Percentiles rank a stretch among this genome's conserved stretches.
phyloP scores from a whole-genome alignment of 2,329 filamentous ascomycete species.

The Teratosphaeria gauchensis region DNA sequence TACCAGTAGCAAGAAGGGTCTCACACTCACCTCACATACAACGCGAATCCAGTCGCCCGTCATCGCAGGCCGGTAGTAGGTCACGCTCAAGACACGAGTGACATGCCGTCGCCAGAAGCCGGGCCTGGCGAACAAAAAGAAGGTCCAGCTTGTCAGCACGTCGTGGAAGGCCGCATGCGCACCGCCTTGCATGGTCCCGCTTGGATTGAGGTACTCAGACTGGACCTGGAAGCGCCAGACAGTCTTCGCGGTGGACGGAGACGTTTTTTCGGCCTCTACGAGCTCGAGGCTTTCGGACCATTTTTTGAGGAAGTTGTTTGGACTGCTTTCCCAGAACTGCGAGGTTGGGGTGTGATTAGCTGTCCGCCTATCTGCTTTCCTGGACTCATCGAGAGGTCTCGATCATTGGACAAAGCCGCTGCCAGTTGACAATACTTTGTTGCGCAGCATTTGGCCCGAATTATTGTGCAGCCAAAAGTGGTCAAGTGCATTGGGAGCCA shows the following conservation, averaged over 20 bases:
- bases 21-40: slow-evolving; percentile 28
- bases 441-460: too few species aligned
- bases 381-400: too few species aligned
- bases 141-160: slow-evolving; percentile 11
- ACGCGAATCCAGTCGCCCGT: slow-evolving; percentile 31
- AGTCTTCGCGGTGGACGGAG: slow-evolving; percentile 7
- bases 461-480: neutral
- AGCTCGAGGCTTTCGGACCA: slow-evolving; percentile 12
- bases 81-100: slow-evolving; percentile 32
- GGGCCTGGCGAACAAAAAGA: slow-evolving; percentile 11
- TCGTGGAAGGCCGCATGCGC: slow-evolving; percentile 15
- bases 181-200: slow-evolving; percentile 15
- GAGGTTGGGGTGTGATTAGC: neutral
- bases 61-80: slow-evolving; percentile 34
- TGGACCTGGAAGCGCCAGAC: slow-evolving; percentile 16
- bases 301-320: slow-evolving; percentile 9
- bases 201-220: slow-evolving; percentile 16
- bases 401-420: too few species aligned
- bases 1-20: too few species aligned
- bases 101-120: slow-evolving; percentile 13
- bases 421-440: too few species aligned
- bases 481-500: neutral
- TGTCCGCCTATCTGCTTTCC: too few species aligned
- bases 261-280: slow-evolving; percentile 8
- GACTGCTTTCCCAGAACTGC: neutral